Base-by-base conservation (phyloP, 345 rosid genomes). In the Corchorus olitorius region DNA sequence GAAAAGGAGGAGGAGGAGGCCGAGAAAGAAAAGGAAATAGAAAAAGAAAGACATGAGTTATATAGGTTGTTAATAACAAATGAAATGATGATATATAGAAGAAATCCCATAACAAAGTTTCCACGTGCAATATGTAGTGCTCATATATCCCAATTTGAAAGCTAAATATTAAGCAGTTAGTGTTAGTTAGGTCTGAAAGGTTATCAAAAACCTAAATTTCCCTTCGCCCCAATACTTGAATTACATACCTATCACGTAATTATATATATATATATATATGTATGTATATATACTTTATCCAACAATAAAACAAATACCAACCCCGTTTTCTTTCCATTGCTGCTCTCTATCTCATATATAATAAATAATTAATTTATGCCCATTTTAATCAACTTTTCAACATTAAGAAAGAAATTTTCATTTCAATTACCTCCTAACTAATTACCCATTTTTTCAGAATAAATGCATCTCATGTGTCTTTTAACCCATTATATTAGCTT, bases 181-280 rank as follows among this genome's bases (percentile, higher is more conserved):
- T 55, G 65, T 81, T 75, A 22, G 82, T 85, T 82, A 75, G 88
- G 86, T 86, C 75, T 70, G 83, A 81, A 79, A 78, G 79, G 62
- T 79, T 33, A 83, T 81, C 81, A 33, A 73, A 63, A 77, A 72
- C 79, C 72, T 55, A 67, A 76, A 69, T 13, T 37, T 72, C 78
- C 54, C 27, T 0, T 27, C 27, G 27, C 27, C 64, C 65, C 27
- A n/a, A 52, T 52, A 70, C 59, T 68, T 68, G 59, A 56, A 39
- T 35, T 45, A 22, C 70, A 34, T 53, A 46, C 37, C 66, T 63
- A 73, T 63, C 66, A 68, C 73, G 72, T 67, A 22, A 67, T 54
- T 27, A 15, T 37, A 67, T 45, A 14, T 14, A 46, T 65, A 27
- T 27, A 27, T 27, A 27, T 27, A 27, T 27, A 27, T 27, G 1